Evolutionary conservation across 768 basidiomycete species (phyloP).

Genomic region (Russula sp.): DNA sequence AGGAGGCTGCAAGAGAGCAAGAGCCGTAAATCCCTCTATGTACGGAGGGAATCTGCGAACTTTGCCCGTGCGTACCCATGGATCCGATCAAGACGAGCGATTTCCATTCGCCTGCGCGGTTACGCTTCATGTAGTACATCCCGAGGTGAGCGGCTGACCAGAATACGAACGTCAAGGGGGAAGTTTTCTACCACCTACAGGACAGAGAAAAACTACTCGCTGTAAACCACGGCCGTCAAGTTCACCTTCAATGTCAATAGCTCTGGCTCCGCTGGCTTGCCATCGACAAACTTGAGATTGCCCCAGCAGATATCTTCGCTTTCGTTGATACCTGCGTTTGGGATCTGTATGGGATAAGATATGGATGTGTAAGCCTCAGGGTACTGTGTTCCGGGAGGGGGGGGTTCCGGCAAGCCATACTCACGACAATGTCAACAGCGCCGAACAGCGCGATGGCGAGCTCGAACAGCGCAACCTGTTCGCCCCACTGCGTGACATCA

Average conservation of each 20-base stretch:
- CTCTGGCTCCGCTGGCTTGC: constrained; percentile 39
- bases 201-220: constrained; percentile 27
- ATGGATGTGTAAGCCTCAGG: neutral
- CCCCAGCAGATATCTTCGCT: constrained; percentile 21
- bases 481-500: constrained; percentile 48
- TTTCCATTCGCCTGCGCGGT: constrained; percentile 36
- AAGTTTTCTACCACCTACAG: neutral
- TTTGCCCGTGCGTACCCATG: constrained; percentile 33
- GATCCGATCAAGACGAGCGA: constrained; percentile 48
- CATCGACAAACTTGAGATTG: constrained; percentile 24
- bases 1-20: constrained; percentile 39
- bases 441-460: constrained; percentile 39
- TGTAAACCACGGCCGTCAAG: constrained; percentile 40
- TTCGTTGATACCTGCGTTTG: constrained; percentile 28
- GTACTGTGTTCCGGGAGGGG: too few relatives aligned
- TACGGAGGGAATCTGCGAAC: neutral
- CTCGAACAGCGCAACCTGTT: constrained; percentile 46
- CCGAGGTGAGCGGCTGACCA: constrained; percentile 41
- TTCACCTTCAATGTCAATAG: constrained; percentile 44
- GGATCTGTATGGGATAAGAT: neutral
- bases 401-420: constrained; percentile 8
- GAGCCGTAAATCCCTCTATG: neutral
- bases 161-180: neutral
- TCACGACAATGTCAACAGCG: constrained; percentile 47
- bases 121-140: constrained; percentile 41